phyloP scores from a whole-genome alignment of 1,284 basidiomycete genomes.

The Sanghuangporus sanghuang region DNA sequence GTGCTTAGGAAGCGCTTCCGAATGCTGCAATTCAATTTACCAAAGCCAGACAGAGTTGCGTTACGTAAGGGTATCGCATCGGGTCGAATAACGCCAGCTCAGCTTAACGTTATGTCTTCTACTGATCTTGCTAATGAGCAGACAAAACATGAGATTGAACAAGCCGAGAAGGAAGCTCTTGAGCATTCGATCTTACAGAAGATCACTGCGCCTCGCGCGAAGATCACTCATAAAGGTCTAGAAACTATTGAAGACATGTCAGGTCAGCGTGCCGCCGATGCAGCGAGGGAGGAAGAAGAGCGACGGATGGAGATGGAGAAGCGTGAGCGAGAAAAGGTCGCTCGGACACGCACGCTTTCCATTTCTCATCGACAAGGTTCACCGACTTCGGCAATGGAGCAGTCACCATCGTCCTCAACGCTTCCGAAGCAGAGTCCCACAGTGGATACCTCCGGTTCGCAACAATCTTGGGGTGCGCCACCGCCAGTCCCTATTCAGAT shows the following conservation, averaged over 20 bases:
- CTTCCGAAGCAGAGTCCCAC: slow-evolving; percentile 30
- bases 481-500: slow-evolving; percentile 47
- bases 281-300: slow-evolving; percentile 43
- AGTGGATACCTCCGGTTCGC: slow-evolving; percentile 45
- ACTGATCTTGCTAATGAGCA: slow-evolving; percentile 84
- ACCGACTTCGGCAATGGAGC: slow-evolving; percentile 15
- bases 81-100: slow-evolving; percentile 56
- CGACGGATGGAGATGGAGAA: slow-evolving; percentile 54
- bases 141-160: slow-evolving; percentile 71
- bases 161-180: slow-evolving; percentile 73
- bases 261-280: slow-evolving; percentile 44
- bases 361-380: slow-evolving; percentile 19
- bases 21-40: slow-evolving; percentile 77
- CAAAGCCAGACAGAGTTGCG: slow-evolving; percentile 65
- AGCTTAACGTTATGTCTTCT: slow-evolving; percentile 77
- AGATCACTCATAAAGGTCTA: slow-evolving; percentile 86
- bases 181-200: slow-evolving; percentile 79
- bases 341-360: slow-evolving; percentile 42
- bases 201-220: slow-evolving; percentile 66
- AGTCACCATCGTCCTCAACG: slow-evolving; percentile 23
- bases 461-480: slow-evolving; percentile 51
- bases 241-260: slow-evolving; percentile 79
- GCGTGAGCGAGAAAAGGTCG: slow-evolving; percentile 57
- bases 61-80: slow-evolving; percentile 73
- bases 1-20: slow-evolving; percentile 70